Evolutionary conservation across 768 basidiomycete genomes (phyloP).

Genomic region (Kwoniella sp.): DNA sequence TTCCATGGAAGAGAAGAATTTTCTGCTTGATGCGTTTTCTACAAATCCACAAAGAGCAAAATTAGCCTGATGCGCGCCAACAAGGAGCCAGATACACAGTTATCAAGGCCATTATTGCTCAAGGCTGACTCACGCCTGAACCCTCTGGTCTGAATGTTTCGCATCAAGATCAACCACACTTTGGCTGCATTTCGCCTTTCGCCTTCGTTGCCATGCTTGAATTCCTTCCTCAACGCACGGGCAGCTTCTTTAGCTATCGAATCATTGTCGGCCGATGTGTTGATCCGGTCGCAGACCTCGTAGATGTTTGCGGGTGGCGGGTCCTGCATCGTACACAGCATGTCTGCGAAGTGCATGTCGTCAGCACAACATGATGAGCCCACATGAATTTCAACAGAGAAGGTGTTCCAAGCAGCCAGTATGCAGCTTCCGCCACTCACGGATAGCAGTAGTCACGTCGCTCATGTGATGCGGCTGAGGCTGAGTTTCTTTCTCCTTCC

Average conservation of each 20-base stretch:
- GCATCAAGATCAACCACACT: conserved; percentile 87
- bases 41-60: background rate
- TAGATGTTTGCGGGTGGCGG: conserved; percentile 69
- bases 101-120: background rate
- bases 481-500: conserved; percentile 13
- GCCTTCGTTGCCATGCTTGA: conserved; percentile 63
- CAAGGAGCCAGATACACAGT: background rate
- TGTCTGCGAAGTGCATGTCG: conserved; percentile 17
- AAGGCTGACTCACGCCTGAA: conserved; percentile 62
- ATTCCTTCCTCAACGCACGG: conserved; percentile 76
- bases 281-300: conserved; percentile 83
- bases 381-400: no score
- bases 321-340: conserved; percentile 37
- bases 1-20: conserved; percentile 35
- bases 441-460: conserved; percentile 43
- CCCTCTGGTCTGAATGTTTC: conserved; percentile 69
- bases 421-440: conserved; percentile 27
- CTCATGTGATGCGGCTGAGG: conserved; percentile 17
- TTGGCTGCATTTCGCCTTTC: conserved; percentile 38
- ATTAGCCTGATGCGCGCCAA: background rate
- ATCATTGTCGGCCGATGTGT: conserved; percentile 62
- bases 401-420: no score
- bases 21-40: conserved; percentile 44
- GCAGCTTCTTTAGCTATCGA: conserved; percentile 79
- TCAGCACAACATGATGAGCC: background rate